phyloP scores from a whole-genome alignment of 495 filamentous ascomycete genomes.

The Chaetomium fimeti region DNA sequence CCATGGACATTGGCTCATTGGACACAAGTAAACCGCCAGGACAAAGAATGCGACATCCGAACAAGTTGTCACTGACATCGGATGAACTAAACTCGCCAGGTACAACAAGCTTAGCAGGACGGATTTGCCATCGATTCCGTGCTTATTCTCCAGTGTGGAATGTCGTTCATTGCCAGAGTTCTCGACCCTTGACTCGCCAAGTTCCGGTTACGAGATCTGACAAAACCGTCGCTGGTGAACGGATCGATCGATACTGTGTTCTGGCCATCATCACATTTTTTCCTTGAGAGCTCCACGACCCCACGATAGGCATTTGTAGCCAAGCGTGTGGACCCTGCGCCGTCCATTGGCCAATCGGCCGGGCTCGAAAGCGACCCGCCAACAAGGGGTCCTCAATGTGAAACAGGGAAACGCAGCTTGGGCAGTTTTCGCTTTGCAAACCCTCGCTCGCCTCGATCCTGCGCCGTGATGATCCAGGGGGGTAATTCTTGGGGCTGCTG shows the following conservation, averaged over 20 bases:
- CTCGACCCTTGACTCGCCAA: not conserved
- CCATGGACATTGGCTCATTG: too few relatives aligned
- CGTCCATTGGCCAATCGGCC: constrained; percentile 21
- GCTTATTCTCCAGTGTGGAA: not conserved
- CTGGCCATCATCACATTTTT: not conserved
- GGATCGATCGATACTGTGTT: not conserved
- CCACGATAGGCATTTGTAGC: not conserved
- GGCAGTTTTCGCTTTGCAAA: not conserved
- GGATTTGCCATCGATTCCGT: too few relatives aligned
- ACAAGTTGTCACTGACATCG: too few relatives aligned
- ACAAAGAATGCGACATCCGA: too few relatives aligned
- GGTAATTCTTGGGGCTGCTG: not conserved
- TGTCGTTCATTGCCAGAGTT: not conserved
- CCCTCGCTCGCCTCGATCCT: not conserved
- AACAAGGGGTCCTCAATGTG: not conserved
- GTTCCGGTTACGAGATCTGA: not conserved
- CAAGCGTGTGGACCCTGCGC: constrained; percentile 1
- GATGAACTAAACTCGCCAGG: too few relatives aligned
- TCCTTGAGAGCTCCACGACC: not conserved
- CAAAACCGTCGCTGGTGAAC: not conserved
- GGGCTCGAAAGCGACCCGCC: constrained; percentile 6
- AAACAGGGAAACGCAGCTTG: constrained; percentile 1
- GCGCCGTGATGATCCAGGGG: too few relatives aligned
- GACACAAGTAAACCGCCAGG: too few relatives aligned
- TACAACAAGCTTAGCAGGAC: too few relatives aligned